Percentiles rank a stretch among this genome's conserved stretches.
Evolutionary conservation across 2,329 filamentous ascomycete genomes (phyloP).

Genomic region (Geoglossum cookeanum): DNA sequence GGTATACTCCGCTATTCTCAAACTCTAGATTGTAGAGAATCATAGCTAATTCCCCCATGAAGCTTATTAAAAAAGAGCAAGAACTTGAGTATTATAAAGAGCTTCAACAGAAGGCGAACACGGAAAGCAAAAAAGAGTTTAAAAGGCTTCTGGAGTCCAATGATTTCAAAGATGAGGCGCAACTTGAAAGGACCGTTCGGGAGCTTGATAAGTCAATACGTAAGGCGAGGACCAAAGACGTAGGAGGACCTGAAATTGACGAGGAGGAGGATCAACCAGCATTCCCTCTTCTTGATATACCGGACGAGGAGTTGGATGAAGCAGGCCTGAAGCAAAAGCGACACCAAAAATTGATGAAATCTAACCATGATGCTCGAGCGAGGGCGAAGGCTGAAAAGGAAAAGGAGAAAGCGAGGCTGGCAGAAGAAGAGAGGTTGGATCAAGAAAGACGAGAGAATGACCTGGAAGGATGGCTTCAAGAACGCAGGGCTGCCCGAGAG

Average conservation of each 20-base stretch:
- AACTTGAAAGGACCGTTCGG: slow-evolving; percentile 66
- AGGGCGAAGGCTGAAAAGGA: slow-evolving; percentile 96
- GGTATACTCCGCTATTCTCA: background rate
- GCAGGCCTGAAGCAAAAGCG: slow-evolving; percentile 80
- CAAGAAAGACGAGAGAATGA: slow-evolving; percentile 68
- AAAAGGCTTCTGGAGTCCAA: slow-evolving; percentile 72
- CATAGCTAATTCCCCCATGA: background rate
- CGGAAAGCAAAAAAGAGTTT: slow-evolving; percentile 78
- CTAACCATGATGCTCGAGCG: slow-evolving; percentile 78
- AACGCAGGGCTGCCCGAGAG: slow-evolving; percentile 54
- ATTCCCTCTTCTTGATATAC: slow-evolving; percentile 73
- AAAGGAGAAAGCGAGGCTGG: slow-evolving; percentile 65
- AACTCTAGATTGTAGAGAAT: slow-evolving; percentile 1
- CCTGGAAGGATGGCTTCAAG: slow-evolving; percentile 70
- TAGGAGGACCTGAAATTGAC: slow-evolving; percentile 64
- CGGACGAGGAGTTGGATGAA: slow-evolving; percentile 86
- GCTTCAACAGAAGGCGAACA: slow-evolving; percentile 50
- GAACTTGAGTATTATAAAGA: slow-evolving; percentile 88
- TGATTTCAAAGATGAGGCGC: slow-evolving; percentile 78
- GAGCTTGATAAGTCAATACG: slow-evolving; percentile 83
- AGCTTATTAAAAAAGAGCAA: slow-evolving; percentile 79
- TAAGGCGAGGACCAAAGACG: slow-evolving; percentile 79
- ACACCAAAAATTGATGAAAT: slow-evolving; percentile 81
- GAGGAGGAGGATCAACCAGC: slow-evolving; percentile 61
- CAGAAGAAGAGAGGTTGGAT: slow-evolving; percentile 69